A percentile compares a stretch with the other conserved stretches of the same genome.
Evolutionary conservation across 148 eudicot species (phyloP).

Genomic region (Camellia granthamiana): DNA sequence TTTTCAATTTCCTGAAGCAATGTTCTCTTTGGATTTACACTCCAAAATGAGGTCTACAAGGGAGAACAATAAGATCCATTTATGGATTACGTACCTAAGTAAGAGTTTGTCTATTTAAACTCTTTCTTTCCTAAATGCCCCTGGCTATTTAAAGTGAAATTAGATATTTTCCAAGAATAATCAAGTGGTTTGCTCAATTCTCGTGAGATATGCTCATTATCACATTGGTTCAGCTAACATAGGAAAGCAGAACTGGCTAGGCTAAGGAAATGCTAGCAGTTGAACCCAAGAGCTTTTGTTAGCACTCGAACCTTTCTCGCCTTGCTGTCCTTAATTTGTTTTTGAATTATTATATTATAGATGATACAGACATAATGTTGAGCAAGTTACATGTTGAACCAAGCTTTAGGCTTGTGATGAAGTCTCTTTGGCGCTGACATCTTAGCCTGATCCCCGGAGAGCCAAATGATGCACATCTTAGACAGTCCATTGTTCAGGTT

Average conservation of each 20-base stretch:
- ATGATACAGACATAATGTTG: background rate
- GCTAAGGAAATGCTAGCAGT: background rate
- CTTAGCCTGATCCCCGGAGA: background rate
- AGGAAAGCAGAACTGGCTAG: background rate
- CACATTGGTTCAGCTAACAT: background rate
- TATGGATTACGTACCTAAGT: no score
- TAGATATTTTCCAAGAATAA: background rate
- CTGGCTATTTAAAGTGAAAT: background rate
- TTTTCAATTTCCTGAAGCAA: background rate
- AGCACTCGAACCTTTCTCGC: background rate
- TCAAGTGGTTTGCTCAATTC: background rate
- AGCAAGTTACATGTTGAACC: background rate
- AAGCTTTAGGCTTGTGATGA: background rate
- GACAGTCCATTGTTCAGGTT: background rate
- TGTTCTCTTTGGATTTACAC: background rate
- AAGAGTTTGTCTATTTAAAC: background rate
- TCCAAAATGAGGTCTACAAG: constrained; percentile 1
- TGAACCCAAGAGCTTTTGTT: background rate
- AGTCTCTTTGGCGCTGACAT: background rate
- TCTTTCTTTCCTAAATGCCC: background rate
- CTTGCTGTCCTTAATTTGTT: background rate
- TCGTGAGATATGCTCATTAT: background rate
- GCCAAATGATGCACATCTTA: background rate
- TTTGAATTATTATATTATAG: background rate
- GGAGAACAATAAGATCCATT: background rate